These are phyloP conservation scores for Hippophae tibetana DNA, from an alignment of 306 rosid species.

Conservation along the genomic window DNA sequence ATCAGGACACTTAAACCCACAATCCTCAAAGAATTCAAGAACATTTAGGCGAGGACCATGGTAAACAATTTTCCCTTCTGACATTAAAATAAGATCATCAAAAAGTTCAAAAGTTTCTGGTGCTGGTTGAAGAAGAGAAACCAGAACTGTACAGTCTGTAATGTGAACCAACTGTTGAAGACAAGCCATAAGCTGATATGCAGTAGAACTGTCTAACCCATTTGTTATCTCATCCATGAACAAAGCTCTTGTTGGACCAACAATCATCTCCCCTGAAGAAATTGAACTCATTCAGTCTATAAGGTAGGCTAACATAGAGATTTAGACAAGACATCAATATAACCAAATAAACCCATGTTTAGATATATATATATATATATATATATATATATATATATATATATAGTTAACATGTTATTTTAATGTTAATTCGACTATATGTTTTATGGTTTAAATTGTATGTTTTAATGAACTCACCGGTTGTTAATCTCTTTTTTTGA, in stretches of 20 bases:
- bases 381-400: too few relatives aligned
- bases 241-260: slow-evolving; percentile 63
- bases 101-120: slow-evolving; percentile 73
- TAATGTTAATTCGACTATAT: not conserved
- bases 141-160: slow-evolving; percentile 55
- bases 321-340: too few relatives aligned
- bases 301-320: too few relatives aligned
- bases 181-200: slow-evolving; percentile 66
- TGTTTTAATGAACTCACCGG: slow-evolving; percentile 34
- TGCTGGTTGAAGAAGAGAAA: slow-evolving; percentile 88
- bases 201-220: slow-evolving; percentile 81
- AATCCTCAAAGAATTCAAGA: slow-evolving; percentile 50
- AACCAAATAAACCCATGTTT: too few relatives aligned
- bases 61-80: slow-evolving; percentile 69
- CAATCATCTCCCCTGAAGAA: slow-evolving; percentile 74
- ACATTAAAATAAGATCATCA: slow-evolving; percentile 70
- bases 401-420: not conserved
- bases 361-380: not conserved
- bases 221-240: slow-evolving; percentile 88
- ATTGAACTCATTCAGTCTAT: not conserved
- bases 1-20: slow-evolving; percentile 79
- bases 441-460: not conserved
- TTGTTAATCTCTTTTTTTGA: slow-evolving; percentile 67
- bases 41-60: slow-evolving; percentile 55
- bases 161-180: slow-evolving; percentile 70